Base-by-base conservation (phyloP, 495 filamentous ascomycete genomes). In the Gamarada debralockiae region DNA sequence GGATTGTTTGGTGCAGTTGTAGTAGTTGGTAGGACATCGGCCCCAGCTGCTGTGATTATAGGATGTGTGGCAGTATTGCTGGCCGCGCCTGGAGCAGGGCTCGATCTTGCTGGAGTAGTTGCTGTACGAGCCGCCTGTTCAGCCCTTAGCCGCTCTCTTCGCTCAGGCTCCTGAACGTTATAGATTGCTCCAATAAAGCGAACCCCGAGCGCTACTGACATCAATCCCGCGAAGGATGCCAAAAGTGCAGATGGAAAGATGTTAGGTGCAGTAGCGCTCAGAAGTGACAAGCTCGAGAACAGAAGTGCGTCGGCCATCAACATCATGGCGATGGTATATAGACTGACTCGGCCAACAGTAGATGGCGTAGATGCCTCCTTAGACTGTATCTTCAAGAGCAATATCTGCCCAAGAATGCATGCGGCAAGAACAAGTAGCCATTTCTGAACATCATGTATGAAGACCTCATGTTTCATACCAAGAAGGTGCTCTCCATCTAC, bases 361-460 rank as follows among this genome's bases (percentile, higher is more conserved):
- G 92, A 97, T n/a, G 93, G 92, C 4, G 93, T 98, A 27, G 82
- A 90, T 3, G 91, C 82, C 58, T 97, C 90, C 65, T 91, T 92
- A 71, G 95, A 86, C 69, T 98, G 93, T 40, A 80, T 70, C 55
- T 92, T 81, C 40, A 95, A 76, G 9, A 96, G 70, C 48, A 80
- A 73, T 17, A 96, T 76, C 63, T 97, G 90, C 1, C 70, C 80
- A 57, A 80, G 78, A 39, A 89, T 69, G 3, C 88, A 68, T 15
- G 73, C 65, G 10, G 82, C 82, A 57, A 89, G 81, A 9, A 81
- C 67, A 15, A 95, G 74, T 15, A 90, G 75, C 65, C 85, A 84
- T 27, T 75, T 76, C 55, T 85, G 82, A 15, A 82, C 83, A 54
- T 74, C 75, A 59, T 80, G 76, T 23, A 85, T 74, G 54, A 84